Base-by-base conservation (phyloP, 2,329 filamentous ascomycete genomes). In the Cryphonectria parasitica region DNA sequence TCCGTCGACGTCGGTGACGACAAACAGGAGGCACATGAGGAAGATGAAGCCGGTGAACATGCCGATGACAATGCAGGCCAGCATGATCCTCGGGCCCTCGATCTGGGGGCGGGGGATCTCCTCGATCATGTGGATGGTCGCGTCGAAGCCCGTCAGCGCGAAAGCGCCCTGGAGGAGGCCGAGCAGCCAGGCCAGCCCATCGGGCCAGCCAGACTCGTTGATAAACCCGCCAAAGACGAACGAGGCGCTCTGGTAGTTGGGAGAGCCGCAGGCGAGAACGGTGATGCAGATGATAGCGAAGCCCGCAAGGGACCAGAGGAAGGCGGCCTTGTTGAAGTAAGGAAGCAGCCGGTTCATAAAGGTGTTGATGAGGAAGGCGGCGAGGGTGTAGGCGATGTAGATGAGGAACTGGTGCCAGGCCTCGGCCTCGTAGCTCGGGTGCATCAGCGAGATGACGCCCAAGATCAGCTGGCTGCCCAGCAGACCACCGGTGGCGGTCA, bases 341-440 rank as follows among this genome's bases (percentile, higher is more conserved):
- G 91, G 91, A 3, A 94, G 82, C 3, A 89, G 75, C 3, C 83
- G 81, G 74, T 88, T 91, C 76, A 86, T 82, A 74, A 92, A 91
- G 1, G 88, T 87, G 73, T 93, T 93, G 78, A 92, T 81, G 64
- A 87, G 69, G 71, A 92, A 88, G 3, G 89, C 89, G 22, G 87
- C 79, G 31, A 89, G 70, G 7, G 88, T 90, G 76, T 89, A 90
- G 8, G 79, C 90, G 61, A 91, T 84, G 78, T 93, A 93, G 64
- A 93, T 90, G 39, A 93, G 81, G 78, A 93, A 93, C 74, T 92
- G 89, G 75, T 94, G 91, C 89, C 91, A 93, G 3, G 87, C 76
- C 76, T 90, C 79, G 1, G 86, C 71, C 31, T 83, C 81, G 76
- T 90, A 93, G 65, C 78, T 81, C 0, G 87, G 82, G 73, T 90